Evolutionary conservation across 2,329 filamentous ascomycete genomes (phyloP), one percentile per base, ranked within the genome.

Genomic region (Bipolaris sorokiniana): DNA sequence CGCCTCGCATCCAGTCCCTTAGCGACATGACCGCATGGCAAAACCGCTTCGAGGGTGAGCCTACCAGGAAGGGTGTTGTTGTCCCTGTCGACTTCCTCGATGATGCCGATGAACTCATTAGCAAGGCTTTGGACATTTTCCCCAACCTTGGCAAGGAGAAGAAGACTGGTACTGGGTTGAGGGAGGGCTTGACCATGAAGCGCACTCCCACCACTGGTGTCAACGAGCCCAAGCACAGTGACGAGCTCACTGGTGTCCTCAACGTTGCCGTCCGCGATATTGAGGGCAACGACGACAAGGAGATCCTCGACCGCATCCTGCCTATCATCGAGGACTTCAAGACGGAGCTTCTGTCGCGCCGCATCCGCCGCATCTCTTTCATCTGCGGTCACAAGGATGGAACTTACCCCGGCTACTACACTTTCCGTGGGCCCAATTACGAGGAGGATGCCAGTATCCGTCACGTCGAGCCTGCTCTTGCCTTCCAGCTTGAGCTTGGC

Each of bases 401-500:
- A 53, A 92, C 91, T 13, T 97, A 98, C 77, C 95, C 94, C 20
- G 92, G 91, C 46, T 98, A 99, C 85, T 98, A 91, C 84, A 99
- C 95, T 41, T 99, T 98, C 91, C 90, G 95, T 75, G 94, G 94
- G 5, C 94, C 95, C 26, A 80, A 83, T 49, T 99, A 96, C 78
- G 84, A 87, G 50, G 95, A 99, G 79, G 95, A 99, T 72, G 87
- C 91, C 77, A 96, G 90, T 77, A 98, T 99, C 73, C 94, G 95
- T 81, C 94, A 99, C 83, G 96, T 87, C 64, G 95, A 99, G 80
- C 95, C 95, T 48, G 94, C 95, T 53, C 84, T 97, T 77, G 93
- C 95, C 73, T 99, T 98, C 91, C 95, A 99, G 83, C 90, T 98
- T 76, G 95, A 99, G 80, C 88, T 99, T 63, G 90, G 88, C 58